Evolutionary conservation across 805 yeast species (phyloP), one percentile per base, ranked within the genome.

Genomic region (Teunomyces funiuensis): DNA sequence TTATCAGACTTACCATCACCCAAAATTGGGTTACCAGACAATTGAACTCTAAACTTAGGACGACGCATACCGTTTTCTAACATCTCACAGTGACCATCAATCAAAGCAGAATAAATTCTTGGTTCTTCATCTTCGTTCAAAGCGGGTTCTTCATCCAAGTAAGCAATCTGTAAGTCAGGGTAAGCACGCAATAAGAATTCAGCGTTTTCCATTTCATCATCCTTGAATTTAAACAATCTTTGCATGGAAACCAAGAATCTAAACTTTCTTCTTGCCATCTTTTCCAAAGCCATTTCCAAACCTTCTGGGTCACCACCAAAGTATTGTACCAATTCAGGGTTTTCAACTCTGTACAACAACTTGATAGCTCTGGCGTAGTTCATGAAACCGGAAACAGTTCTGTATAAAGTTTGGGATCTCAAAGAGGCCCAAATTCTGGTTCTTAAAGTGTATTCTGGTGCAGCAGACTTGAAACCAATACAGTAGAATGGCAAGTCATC

Each of bases 261-360:
- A 71, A 88, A 88, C 63, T 88, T 88, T 63, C 95, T 77, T 67
- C 83, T 75, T 10, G 95, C 89, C 86, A 87, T 83, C 34, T 81
- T 73, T 58, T 91, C 97, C 52, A 91, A 81, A 66, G 95, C 98
- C 68, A 89, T 81, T 74, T 93, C 98, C 51, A 82, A 77, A 56
- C 96, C 95, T 71, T 91, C 98, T 45, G 97, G 95, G 64, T 91
- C 95, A 55, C 98, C 98, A 55, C 97, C 98, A 63, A 90, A 91
- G 89, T 90, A 88, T 75, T 93, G 97, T 47, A 90, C 95, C 63
- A 88, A 82, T 65, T 87, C 96, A 33, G 95, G 95, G 65, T 88
- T 87, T 67, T 93, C 98, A 56, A 93, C 95, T 71, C 95, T 85
- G 73, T 88, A 89, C 45, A 91, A 74, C 57, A 91, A 73, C 67